phyloP scores from a whole-genome alignment of 148 eudicot genomes.

The Rhododendron kiyosumense region DNA sequence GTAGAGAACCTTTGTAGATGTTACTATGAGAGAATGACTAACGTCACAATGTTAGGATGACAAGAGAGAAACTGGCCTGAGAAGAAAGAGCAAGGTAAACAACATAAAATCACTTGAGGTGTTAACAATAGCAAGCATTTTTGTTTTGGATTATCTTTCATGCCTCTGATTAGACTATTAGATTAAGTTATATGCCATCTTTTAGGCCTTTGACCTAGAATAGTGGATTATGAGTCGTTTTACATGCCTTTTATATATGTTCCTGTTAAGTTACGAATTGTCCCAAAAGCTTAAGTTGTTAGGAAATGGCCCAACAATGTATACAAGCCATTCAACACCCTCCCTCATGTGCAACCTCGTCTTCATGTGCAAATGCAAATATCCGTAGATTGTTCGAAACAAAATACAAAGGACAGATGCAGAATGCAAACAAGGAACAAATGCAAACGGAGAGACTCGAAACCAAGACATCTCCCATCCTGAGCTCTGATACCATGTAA shows the following conservation, averaged over 20 bases:
- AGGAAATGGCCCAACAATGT: background rate
- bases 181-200: background rate
- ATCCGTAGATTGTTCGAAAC: too few species aligned
- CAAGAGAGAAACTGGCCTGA: background rate
- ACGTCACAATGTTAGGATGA: background rate
- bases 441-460: background rate
- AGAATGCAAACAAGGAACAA: background rate
- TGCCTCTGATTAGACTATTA: background rate
- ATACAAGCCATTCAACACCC: background rate
- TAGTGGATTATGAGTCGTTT: background rate
- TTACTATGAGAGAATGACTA: background rate
- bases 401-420: background rate
- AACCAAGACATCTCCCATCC: background rate
- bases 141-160: background rate
- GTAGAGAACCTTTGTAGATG: background rate
- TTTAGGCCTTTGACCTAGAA: background rate
- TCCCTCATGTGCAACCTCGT: background rate
- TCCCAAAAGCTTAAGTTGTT: background rate
- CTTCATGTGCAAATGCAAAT: too few species aligned
- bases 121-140: background rate
- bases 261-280: background rate
- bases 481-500: background rate
- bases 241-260: background rate
- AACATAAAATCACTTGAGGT: background rate
- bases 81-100: background rate